Conservation (phyloP, 306 rosid genomes). For the Geum urbanum region DNA sequence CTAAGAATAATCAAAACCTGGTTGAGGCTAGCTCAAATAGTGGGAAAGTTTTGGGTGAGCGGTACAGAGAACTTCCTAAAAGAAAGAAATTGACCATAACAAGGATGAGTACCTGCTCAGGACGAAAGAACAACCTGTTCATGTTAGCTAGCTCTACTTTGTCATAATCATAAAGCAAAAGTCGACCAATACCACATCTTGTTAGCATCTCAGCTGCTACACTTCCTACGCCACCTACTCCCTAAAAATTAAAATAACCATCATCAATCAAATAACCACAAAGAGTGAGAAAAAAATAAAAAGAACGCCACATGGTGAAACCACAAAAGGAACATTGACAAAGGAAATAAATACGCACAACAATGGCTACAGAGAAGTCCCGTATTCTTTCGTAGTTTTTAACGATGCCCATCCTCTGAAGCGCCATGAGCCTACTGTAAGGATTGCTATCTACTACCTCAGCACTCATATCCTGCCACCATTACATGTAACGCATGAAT, state of each 20-base stretch:
- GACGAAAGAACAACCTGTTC: slow-evolving; percentile 96
- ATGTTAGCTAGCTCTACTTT: slow-evolving; percentile 98
- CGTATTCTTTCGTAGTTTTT: slow-evolving; percentile 88
- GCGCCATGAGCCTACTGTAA: slow-evolving; percentile 98
- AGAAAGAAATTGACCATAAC: slow-evolving; percentile 14
- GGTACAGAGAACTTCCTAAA: not conserved
- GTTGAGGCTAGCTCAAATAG: no score
- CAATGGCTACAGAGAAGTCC: slow-evolving; percentile 92
- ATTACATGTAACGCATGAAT: slow-evolving; percentile 12
- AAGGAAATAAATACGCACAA: slow-evolving; percentile 72
- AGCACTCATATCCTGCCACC: slow-evolving; percentile 89
- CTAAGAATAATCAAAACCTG: not conserved
- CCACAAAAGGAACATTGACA: slow-evolving; percentile 12
- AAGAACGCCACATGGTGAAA: no score
- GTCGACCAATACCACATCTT: slow-evolving; percentile 97
- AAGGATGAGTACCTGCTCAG: slow-evolving; percentile 65
- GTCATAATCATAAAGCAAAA: slow-evolving; percentile 92
- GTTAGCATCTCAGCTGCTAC: slow-evolving; percentile 99
- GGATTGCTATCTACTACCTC: slow-evolving; percentile 98
- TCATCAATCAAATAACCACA: not conserved
- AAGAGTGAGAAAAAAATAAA: not conserved
- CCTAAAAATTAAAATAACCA: slow-evolving; percentile 49
- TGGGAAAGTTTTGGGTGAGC: not conserved
- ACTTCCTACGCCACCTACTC: slow-evolving; percentile 96
- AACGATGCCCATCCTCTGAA: slow-evolving; percentile 99